A percentile compares a stretch with the other conserved stretches of the same genome.
Conservation (phyloP, 306 rosid genomes). For the Hippophae gyantsensis region DNA sequence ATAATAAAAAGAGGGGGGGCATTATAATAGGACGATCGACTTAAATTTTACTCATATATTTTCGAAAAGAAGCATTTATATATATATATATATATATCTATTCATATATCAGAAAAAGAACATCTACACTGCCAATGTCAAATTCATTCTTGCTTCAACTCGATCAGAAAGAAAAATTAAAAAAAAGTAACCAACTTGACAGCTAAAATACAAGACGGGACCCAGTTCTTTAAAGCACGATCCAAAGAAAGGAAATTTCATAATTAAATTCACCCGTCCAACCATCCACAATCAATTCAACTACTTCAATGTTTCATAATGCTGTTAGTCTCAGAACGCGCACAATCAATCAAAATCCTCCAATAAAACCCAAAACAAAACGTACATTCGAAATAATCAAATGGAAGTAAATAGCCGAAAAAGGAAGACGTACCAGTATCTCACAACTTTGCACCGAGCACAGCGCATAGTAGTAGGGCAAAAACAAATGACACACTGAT, state of each 20-base stretch:
- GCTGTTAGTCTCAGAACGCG: not conserved
- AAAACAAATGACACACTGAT: slow-evolving; percentile 42
- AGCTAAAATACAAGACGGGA: not conserved
- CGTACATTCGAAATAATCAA: not conserved
- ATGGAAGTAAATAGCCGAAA: not conserved
- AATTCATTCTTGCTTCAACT: too few relatives aligned
- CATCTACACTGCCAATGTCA: too few relatives aligned
- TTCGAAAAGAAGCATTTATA: too few relatives aligned
- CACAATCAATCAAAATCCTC: not conserved
- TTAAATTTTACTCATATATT: too few relatives aligned
- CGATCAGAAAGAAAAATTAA: too few relatives aligned
- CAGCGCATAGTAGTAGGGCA: slow-evolving; percentile 48
- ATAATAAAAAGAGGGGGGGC: too few relatives aligned
- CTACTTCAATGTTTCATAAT: not conserved
- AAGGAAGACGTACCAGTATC: slow-evolving; percentile 43
- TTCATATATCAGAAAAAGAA: too few relatives aligned
- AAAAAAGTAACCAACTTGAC: too few relatives aligned
- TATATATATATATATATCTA: too few relatives aligned
- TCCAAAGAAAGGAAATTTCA: not conserved
- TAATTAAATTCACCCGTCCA: not conserved
- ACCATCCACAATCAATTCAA: not conserved
- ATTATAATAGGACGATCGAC: too few relatives aligned
- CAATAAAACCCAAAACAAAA: not conserved
- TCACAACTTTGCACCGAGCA: slow-evolving; percentile 49
- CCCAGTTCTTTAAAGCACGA: not conserved